Evolutionary conservation across 257 asterid genomes (phyloP).

Genomic region (Nicotiana tabacum): DNA sequence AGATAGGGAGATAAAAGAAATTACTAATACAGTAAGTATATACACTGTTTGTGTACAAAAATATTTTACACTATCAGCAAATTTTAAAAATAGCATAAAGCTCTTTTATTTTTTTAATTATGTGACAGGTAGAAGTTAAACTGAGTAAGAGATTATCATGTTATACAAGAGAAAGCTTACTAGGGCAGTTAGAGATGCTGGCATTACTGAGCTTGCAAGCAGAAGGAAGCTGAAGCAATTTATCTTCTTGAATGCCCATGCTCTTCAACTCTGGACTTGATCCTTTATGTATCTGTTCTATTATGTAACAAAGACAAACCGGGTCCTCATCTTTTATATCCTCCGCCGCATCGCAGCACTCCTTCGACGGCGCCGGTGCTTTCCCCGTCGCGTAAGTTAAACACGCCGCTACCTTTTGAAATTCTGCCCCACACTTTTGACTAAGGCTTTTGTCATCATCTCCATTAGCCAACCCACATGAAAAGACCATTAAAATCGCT

Average conservation of each 20-base stretch:
- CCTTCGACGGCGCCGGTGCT: constrained; percentile 52
- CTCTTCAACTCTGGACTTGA: constrained; percentile 48
- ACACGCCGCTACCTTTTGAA: constrained; percentile 56
- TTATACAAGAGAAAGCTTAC: constrained; percentile 29
- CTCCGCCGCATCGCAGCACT: constrained; percentile 62
- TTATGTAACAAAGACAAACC: constrained; percentile 63
- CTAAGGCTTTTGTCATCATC: neutral
- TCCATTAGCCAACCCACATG: neutral
- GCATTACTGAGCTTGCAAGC: constrained; percentile 62
- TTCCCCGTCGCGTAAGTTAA: constrained; percentile 59
- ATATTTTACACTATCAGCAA: no score
- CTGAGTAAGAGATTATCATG: neutral
- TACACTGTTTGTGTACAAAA: no score
- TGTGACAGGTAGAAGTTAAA: no score
- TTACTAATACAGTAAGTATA: no score
- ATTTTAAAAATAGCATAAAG: no score
- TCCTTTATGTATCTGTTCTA: constrained; percentile 75
- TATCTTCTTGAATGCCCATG: constrained; percentile 68
- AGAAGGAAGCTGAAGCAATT: constrained; percentile 73
- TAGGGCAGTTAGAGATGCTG: constrained; percentile 61
- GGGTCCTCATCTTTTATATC: constrained; percentile 51
- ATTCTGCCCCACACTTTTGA: constrained; percentile 36
- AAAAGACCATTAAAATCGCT: neutral
- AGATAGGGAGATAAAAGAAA: no score
- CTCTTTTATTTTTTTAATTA: no score